Percentiles rank a stretch among this genome's conserved stretches.
These are phyloP conservation scores for Schwanniomyces yamadae DNA, from an alignment of 805 yeast genomes.

Conservation along the genomic window DNA sequence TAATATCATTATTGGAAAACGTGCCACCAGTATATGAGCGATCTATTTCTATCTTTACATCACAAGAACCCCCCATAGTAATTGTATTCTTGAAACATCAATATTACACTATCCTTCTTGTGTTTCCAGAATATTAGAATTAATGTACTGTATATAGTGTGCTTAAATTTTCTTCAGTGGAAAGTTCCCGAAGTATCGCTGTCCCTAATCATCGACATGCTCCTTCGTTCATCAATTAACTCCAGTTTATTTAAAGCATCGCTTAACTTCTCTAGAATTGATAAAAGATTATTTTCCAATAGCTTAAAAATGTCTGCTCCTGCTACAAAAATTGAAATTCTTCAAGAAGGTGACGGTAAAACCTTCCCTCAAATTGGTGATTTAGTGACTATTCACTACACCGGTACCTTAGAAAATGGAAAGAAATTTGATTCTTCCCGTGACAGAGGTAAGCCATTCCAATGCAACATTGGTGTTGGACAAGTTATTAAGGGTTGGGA, in stretches of 20 bases:
- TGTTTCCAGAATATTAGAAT: too few relatives aligned
- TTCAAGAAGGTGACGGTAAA: constrained; percentile 74
- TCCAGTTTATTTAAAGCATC: constrained; percentile 3
- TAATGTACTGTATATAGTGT: too few relatives aligned
- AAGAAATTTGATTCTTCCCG: constrained; percentile 94
- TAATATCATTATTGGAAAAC: constrained; percentile 47
- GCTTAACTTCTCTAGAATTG: constrained; percentile 1
- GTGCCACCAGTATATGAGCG: constrained; percentile 34
- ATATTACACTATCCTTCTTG: too few relatives aligned
- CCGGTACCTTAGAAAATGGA: constrained; percentile 93
- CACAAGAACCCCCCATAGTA: constrained; percentile 10
- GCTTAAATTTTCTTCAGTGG: too few relatives aligned
- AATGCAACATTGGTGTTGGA: constrained; percentile 91
- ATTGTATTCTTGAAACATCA: too few relatives aligned
- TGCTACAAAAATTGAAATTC: constrained; percentile 39
- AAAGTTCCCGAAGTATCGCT: too few relatives aligned
- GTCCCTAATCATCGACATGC: constrained; percentile 2
- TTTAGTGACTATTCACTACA: constrained; percentile 89
- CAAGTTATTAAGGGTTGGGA: constrained; percentile 98
- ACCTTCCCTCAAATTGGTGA: constrained; percentile 88
- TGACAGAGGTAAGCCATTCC: constrained; percentile 95
- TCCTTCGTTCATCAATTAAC: constrained; percentile 1
- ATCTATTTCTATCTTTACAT: constrained; percentile 35
- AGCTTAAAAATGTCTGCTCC: constrained; percentile 35
- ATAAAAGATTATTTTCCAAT: constrained; percentile 1